Base-by-base conservation (phyloP, 192 early-diverging fungal species). In the Podila epigama region DNA sequence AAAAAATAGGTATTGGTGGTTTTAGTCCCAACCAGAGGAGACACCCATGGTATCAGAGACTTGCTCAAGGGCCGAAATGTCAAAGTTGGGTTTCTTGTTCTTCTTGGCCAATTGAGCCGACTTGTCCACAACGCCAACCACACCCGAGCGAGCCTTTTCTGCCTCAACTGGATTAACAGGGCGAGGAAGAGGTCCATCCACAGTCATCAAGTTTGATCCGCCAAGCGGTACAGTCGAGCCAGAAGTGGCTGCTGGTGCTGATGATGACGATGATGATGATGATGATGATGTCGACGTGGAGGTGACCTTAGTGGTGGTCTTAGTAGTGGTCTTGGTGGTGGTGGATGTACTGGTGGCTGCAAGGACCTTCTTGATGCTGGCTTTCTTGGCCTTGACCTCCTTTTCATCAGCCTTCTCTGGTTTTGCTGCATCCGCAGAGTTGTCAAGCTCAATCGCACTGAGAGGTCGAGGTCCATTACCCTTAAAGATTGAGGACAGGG, bases 41-140 rank as follows among this genome's bases (percentile, higher is more conserved):
- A 64, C 73, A 10, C 73, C 73, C 63, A 77, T 68, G 29, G 66
- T 51, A 60, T 77, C 73, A 5, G 48, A n/a, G 10, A 83, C 75
- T 37, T 79, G 80, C 66, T 88, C 79, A 51, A 80, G 69, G 8
- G 66, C 75, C 13, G 85, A 51, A 37, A 88, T 72, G 40, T 73
- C 33, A 34, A 78, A 77, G 42, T 85, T 82, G 18, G 69, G 84
- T 51, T 85, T 72, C 29, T 75, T 65, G 40, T 80, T 81, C 62
- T 79, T 79, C 52, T 83, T 84, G 22, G 62, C 60, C 2, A 87
- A 48, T 40, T 87, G 83, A 22, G 66, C 56, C 16, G 84, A 54
- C 29, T 84, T 84, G 59, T 83, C 81, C 31, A 81, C 78, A 4
- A 75, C 65, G 15, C 75, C 85, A 25, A 82, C 82, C 34, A 86